These are phyloP conservation scores for Phytophthora pini DNA, from an alignment of 352 stramenopile species.

Conservation along the genomic window DNA sequence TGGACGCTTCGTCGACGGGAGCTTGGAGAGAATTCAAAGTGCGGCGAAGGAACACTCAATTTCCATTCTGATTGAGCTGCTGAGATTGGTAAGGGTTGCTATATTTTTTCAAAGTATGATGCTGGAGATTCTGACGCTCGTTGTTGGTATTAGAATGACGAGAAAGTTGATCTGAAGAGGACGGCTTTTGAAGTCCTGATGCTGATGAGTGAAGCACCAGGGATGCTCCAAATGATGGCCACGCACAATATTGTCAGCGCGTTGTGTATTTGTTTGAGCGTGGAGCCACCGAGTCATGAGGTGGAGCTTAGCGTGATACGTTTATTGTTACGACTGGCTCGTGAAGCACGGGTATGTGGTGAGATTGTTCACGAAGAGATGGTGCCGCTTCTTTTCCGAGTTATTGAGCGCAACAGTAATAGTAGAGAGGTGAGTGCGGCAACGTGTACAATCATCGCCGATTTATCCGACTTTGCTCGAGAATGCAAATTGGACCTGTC, in stretches of 20 bases:
- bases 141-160: constrained; percentile 16
- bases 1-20: constrained; percentile 41
- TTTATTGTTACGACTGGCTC: constrained; percentile 45
- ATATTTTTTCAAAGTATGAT: neutral
- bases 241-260: constrained; percentile 47
- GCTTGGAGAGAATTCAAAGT: constrained; percentile 33
- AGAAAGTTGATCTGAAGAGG: constrained; percentile 49
- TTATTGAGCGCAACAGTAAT: constrained; percentile 65
- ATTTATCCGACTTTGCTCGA: constrained; percentile 65
- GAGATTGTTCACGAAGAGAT: constrained; percentile 68
- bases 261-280: constrained; percentile 45
- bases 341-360: constrained; percentile 51
- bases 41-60: constrained; percentile 44
- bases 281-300: constrained; percentile 23
- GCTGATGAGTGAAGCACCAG: constrained; percentile 42
- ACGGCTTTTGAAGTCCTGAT: constrained; percentile 47
- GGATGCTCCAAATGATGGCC: constrained; percentile 52
- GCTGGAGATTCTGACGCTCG: neutral
- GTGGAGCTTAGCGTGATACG: constrained; percentile 42
- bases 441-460: constrained; percentile 74
- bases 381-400: constrained; percentile 52
- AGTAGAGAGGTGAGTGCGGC: constrained; percentile 51
- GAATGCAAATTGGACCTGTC: constrained; percentile 65
- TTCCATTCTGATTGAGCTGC: constrained; percentile 38
- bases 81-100: constrained; percentile 32